A percentile compares a stretch with the other conserved stretches of the same genome.
phyloP scores from a whole-genome alignment of 176 grass and related monocot species.

The Puccinellia tenuiflora region DNA sequence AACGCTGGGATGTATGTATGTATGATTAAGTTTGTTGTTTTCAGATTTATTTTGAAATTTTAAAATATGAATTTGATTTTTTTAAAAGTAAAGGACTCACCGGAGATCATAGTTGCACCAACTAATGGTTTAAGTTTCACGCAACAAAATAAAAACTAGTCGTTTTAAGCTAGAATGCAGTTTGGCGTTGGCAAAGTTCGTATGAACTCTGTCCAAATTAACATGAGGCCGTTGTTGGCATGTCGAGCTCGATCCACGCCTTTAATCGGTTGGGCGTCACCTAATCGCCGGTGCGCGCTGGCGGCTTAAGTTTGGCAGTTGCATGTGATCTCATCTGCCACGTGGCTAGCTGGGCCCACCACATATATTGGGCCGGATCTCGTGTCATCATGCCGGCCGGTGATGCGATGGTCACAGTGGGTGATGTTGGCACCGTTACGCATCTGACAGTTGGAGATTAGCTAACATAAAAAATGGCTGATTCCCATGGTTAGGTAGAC shows the following conservation, averaged over 20 bases:
- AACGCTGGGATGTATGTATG: no score
- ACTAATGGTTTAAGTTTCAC: no score
- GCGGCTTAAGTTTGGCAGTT: background rate
- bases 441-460: background rate
- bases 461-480: background rate
- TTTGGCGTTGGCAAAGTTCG: background rate
- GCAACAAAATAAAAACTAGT: no score
- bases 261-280: background rate
- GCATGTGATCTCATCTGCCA: no score
- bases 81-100: no score
- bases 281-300: background rate
- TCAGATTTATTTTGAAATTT: no score
- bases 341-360: background rate
- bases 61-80: no score
- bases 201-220: background rate
- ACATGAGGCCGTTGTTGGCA: background rate
- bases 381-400: background rate
- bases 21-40: no score
- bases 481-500: slow-evolving; percentile 2
- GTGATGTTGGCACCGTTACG: background rate
- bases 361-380: background rate
- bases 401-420: background rate
- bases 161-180: background rate
- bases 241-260: background rate
- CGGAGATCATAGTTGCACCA: no score